phyloP scores from a whole-genome alignment of 108 stramenopile genomes.

The Skeletonema costatum region DNA sequence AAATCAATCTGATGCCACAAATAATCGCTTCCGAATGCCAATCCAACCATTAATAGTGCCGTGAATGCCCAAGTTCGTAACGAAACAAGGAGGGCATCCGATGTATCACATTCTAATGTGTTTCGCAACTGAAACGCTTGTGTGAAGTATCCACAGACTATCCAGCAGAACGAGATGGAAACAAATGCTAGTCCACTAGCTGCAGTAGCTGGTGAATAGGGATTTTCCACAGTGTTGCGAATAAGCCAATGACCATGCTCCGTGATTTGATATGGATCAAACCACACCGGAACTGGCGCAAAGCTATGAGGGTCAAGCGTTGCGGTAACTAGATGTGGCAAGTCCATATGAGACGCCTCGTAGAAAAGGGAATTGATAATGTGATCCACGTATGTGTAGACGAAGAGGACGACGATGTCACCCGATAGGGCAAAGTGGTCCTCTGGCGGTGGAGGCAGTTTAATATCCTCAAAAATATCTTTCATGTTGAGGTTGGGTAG shows the following conservation, averaged over 20 bases:
- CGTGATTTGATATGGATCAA: conserved; percentile 35
- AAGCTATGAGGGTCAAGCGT: conserved; percentile 2
- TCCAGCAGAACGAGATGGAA: conserved; percentile 68
- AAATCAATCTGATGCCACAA: conserved; percentile 21
- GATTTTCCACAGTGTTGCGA: conserved; percentile 23
- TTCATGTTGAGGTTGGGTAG: conserved; percentile 14
- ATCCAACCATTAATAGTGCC: conserved; percentile 41
- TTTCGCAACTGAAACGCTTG: conserved; percentile 69
- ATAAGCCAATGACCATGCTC: conserved; percentile 36
- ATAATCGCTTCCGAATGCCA: conserved; percentile 43
- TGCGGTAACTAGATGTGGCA: not conserved
- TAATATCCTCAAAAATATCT: conserved; percentile 1
- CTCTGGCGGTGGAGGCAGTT: conserved; percentile 73
- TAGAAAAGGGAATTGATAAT: conserved; percentile 53
- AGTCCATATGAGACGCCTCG: conserved; percentile 12
- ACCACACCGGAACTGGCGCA: conserved; percentile 65
- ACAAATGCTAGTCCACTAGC: conserved; percentile 61
- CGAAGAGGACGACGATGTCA: conserved; percentile 70
- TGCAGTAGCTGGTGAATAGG: conserved; percentile 66
- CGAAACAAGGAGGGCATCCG: conserved; percentile 56
- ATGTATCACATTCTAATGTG: conserved; percentile 58
- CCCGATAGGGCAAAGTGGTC: conserved; percentile 77
- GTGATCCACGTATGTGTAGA: conserved; percentile 80
- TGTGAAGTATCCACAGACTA: conserved; percentile 61
- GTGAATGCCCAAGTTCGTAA: conserved; percentile 68